A percentile compares a stretch with the other conserved stretches of the same genome.
Evolutionary conservation across 345 rosid species (phyloP).

Genomic region (Toxicodendron radicans): DNA sequence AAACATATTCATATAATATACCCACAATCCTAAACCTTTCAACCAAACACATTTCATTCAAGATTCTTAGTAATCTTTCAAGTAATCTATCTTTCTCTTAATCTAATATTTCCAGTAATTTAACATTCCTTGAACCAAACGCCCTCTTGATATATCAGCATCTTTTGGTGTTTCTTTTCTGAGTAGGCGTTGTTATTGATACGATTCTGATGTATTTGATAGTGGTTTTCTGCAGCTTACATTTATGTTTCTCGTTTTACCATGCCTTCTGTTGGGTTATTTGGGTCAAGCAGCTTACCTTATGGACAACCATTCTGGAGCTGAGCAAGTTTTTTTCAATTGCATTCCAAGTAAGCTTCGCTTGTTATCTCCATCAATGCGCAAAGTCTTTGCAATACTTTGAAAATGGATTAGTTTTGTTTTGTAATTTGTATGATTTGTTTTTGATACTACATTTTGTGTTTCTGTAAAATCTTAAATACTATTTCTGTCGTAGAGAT

Average conservation of each 20-base stretch:
- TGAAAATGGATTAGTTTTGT: background rate
- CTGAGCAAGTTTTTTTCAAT: constrained; percentile 75
- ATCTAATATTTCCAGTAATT: no score
- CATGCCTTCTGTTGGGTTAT: constrained; percentile 96
- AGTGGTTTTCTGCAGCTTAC: constrained; percentile 82
- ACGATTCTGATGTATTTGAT: constrained; percentile 37
- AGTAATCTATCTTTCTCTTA: no score
- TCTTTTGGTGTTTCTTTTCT: constrained; percentile 8
- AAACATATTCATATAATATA: no score
- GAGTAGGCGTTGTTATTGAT: constrained; percentile 12
- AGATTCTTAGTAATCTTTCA: no score
- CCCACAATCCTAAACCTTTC: no score
- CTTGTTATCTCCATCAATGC: constrained; percentile 17
- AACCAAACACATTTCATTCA: no score
- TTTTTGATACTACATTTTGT: background rate
- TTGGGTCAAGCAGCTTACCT: constrained; percentile 99
- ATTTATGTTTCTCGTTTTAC: constrained; percentile 88
- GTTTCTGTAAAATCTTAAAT: background rate
- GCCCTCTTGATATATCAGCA: background rate
- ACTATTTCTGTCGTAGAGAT: background rate
- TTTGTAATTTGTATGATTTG: background rate
- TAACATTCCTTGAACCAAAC: no score
- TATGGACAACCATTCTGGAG: constrained; percentile 54
- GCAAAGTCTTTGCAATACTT: background rate
- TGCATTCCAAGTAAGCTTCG: constrained; percentile 83